Evolutionary conservation across 2,329 filamentous ascomycete species (phyloP).

Genomic region (Lasiodiplodia sp.): DNA sequence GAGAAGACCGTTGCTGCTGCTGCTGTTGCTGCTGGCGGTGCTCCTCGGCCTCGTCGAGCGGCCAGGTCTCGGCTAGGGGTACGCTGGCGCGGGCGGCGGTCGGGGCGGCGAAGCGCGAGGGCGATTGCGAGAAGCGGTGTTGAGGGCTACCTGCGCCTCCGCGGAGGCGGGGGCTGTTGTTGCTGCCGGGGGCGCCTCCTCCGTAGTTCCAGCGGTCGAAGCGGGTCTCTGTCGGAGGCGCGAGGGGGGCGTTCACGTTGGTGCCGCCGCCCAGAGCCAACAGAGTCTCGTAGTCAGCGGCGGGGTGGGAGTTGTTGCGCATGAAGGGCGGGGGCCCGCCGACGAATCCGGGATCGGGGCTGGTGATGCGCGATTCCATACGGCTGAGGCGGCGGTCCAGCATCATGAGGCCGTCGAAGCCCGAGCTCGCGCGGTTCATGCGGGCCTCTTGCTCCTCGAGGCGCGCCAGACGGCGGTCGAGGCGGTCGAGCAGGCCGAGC

Average conservation of each 20-base stretch:
- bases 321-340: neutral
- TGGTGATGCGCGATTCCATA: constrained; percentile 22
- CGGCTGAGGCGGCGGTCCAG: constrained; percentile 20
- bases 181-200: neutral
- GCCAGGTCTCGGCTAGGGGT: neutral
- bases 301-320: neutral
- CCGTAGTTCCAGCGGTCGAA: constrained; percentile 18
- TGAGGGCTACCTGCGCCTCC: neutral
- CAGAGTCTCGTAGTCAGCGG: neutral
- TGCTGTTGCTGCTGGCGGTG: neutral
- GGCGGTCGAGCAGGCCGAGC: constrained; percentile 27
- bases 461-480: constrained; percentile 24
- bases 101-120: constrained; percentile 3
- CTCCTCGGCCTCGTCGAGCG: constrained; percentile 12
- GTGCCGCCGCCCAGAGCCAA: neutral
- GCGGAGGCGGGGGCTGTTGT: neutral
- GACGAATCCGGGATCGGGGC: neutral
- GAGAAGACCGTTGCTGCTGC: constrained; percentile 8
- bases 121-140: constrained; percentile 16
- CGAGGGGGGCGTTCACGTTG: neutral
- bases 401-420: constrained; percentile 17
- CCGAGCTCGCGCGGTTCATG: constrained; percentile 6
- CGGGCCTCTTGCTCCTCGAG: constrained; percentile 25
- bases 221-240: constrained; percentile 15
- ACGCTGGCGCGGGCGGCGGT: neutral